Percentiles rank a stretch among this genome's conserved stretches.
Conservation (phyloP, 2,329 filamentous ascomycete species). For the Xylariaceae sp. region DNA sequence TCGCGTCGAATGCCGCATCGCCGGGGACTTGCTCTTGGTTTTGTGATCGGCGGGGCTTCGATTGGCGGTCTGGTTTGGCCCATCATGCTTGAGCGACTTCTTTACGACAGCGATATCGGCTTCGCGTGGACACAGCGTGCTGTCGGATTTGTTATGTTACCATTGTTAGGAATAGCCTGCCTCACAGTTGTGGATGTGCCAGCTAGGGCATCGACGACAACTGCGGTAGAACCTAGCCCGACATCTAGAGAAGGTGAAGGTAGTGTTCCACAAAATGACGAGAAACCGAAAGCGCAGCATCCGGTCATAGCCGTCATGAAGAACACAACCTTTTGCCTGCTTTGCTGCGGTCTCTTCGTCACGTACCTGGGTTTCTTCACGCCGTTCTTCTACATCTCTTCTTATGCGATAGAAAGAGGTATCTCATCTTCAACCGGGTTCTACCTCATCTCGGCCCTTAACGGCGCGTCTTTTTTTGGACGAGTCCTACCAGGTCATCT, state of each 20-base stretch:
- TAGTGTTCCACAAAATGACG: conserved; percentile 4
- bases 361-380: conserved; percentile 38
- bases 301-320: conserved; percentile 17
- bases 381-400: conserved; percentile 37
- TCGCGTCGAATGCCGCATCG: conserved; percentile 23
- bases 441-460: conserved; percentile 38
- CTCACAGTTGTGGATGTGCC: conserved; percentile 19
- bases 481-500: conserved; percentile 35
- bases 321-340: conserved; percentile 20
- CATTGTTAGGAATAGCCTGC: conserved; percentile 33
- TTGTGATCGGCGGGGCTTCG: conserved; percentile 28
- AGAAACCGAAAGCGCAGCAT: conserved; percentile 3
- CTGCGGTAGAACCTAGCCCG: no score
- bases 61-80: conserved; percentile 35
- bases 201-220: background rate
- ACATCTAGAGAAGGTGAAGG: background rate
- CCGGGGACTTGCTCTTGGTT: conserved; percentile 21
- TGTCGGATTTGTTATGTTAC: conserved; percentile 40
- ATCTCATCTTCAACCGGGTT: conserved; percentile 33
- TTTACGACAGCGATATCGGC: conserved; percentile 23
- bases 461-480: conserved; percentile 37
- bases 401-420: conserved; percentile 24
- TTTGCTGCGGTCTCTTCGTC: conserved; percentile 35
- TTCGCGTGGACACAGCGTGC: conserved; percentile 32
- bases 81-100: conserved; percentile 29